phyloP scores from a whole-genome alignment of 371 early-diverging fungal species.

The Rhizopus delemar region DNA sequence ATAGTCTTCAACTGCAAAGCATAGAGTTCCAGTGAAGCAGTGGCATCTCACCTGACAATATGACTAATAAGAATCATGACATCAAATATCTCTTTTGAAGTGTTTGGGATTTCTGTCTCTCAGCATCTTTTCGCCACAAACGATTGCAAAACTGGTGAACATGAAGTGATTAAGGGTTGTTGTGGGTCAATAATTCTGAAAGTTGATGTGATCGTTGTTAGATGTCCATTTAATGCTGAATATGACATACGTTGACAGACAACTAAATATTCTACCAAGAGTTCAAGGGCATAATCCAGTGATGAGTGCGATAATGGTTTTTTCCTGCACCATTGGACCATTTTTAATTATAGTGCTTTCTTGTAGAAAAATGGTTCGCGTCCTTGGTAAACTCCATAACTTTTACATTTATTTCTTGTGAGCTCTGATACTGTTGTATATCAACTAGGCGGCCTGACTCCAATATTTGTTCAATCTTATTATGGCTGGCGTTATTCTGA shows the following conservation, averaged over 20 bases:
- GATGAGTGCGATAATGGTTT: neutral
- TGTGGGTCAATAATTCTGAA: neutral
- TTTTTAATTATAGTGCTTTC: neutral
- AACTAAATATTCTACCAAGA: neutral
- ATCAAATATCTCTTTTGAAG: neutral
- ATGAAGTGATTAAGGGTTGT: neutral
- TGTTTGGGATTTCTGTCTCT: neutral
- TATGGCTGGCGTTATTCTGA: neutral
- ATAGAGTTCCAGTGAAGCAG: neutral
- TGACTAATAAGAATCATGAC: neutral
- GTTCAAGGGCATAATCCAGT: neutral
- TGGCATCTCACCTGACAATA: neutral
- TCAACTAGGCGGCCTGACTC: slow-evolving; percentile 14
- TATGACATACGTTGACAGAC: neutral
- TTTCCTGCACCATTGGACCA: slow-evolving; percentile 4
- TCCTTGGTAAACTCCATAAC: neutral
- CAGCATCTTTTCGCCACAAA: neutral
- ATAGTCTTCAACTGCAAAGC: slow-evolving; percentile 5
- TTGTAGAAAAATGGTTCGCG: neutral
- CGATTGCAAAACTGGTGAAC: neutral
- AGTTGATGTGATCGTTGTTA: slow-evolving; percentile 6
- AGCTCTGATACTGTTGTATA: neutral
- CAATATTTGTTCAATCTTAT: neutral
- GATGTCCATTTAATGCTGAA: neutral
- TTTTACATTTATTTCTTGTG: too few species aligned